Base-by-base conservation (phyloP, 1,284 basidiomycete species). In the Pseudozyma sp. region DNA sequence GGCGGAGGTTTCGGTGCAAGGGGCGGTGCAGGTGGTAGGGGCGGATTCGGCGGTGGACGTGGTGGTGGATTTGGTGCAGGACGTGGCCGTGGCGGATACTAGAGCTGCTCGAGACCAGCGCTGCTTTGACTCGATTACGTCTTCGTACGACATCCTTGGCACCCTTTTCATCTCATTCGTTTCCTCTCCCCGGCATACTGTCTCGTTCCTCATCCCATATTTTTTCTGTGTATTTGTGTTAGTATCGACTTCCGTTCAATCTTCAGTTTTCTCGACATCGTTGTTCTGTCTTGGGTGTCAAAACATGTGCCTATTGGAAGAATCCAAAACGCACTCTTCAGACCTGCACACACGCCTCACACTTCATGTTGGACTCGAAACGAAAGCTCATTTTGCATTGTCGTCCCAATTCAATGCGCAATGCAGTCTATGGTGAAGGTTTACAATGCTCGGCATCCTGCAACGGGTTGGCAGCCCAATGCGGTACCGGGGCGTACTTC, bases 1-100 rank as follows among this genome's bases (percentile, higher is more conserved):
- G 60, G 64, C 19, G 61, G 76, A 31, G 71, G 75, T 16, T 60
- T 76, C 34, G 78, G 77, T 47, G 69, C 52, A 38, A 49, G 75
- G 8, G 69, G 77, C 8, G 62, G 71, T 16, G 76, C 66, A 31
- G 70, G 54, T 51, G 76, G 74, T 85, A 52, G 71, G 85, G 51
- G 74, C 47, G 64, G 67, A 34, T 65, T 69, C 36, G 61, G 76
- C 34, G 71, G 71, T n/a, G 61, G 78, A 25, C 45, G 45, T 25
- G 39, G 39, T 40, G 39, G 39, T 13, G 39, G 39, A 40, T n/a
- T 12, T 8, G 39, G 75, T 19, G 48, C 31, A 9, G 55, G 55
- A 35, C 55, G 55, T 25, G 55, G 55, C 11, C 71, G 76, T 50
- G 78, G 81, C 35, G 78, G 76, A 10, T 79, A 79, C 64, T 79